Percentiles rank a stretch among this genome's conserved stretches.
phyloP scores from a whole-genome alignment of 257 asterid genomes.

The Solanum medicagineum region DNA sequence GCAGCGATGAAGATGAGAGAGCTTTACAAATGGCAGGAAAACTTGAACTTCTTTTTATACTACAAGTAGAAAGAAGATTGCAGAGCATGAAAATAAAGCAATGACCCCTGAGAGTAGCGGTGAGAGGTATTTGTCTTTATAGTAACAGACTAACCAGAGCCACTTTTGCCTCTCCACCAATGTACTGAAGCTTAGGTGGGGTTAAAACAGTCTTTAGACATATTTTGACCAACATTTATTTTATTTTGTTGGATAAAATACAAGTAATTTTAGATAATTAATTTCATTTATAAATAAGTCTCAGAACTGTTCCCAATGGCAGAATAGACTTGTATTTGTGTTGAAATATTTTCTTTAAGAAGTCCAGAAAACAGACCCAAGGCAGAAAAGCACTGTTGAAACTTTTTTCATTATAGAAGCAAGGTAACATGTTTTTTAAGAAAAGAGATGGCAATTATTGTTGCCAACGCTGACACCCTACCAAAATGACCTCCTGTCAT shows the following conservation, averaged over 20 bases:
- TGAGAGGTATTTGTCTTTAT: background rate
- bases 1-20: background rate
- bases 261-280: background rate
- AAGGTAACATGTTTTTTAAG: background rate
- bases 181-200: background rate
- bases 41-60: background rate
- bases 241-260: background rate
- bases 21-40: background rate
- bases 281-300: background rate
- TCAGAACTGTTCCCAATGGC: background rate
- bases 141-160: background rate
- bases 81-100: background rate
- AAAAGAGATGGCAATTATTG: background rate
- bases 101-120: background rate
- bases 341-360: background rate
- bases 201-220: background rate
- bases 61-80: background rate
- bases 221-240: background rate
- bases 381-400: background rate
- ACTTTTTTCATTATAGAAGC: background rate
- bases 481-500: background rate
- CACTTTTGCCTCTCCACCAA: background rate
- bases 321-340: background rate
- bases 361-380: background rate
- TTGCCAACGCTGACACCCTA: background rate